Evolutionary conservation across 805 yeast species (phyloP), one percentile per base, ranked within the genome.

Genomic region (Candida bentonensis): DNA sequence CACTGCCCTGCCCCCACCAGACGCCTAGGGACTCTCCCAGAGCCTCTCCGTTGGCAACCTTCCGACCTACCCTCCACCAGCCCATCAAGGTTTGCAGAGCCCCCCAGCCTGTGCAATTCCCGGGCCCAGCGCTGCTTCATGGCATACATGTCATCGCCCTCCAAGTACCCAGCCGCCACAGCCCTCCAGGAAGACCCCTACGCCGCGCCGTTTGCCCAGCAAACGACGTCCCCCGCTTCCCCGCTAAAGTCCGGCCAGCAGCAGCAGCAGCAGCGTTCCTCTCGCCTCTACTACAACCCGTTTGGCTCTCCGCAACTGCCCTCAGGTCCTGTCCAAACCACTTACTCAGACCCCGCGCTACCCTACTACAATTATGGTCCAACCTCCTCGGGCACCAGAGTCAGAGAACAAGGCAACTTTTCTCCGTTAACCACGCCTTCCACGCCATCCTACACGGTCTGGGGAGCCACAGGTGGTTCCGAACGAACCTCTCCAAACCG

Each of bases 191-290:
- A 17, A 42, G 40, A 23, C 30, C 44, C 26, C 20, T 41, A 28
- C 26, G 25, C 39, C 21, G 22, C 27, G 15, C 20, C 40, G 9
- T 28, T 25, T 44, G 26, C 43, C 22, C 41, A 39, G 20, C 39
- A 21, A 33, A 25, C 41, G 28, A 34, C 15, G 30, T 21, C 42
- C 20, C 26, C 34, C 15, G 28, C 41, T 40, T 26, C 30, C 44
- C 40, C 7, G 17, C 13, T 5, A 39, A 42, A 40, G 41, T 41
- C 41, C 36, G 46, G 26, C 44, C 51, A 36, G 48, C 48, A 22
- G 52, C 53, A 23, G 44, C 46, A 25, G 27, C 27, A 25, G 27
- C 27, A 25, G 13, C 7, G 36, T 4, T 9, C 7, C 17, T 30
- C 36, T 4, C 11, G 36, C 7, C 36, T 30, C 5, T 30, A 30